Conservation (phyloP, 2,329 filamentous ascomycete genomes). For the Metarhizium rileyi region DNA sequence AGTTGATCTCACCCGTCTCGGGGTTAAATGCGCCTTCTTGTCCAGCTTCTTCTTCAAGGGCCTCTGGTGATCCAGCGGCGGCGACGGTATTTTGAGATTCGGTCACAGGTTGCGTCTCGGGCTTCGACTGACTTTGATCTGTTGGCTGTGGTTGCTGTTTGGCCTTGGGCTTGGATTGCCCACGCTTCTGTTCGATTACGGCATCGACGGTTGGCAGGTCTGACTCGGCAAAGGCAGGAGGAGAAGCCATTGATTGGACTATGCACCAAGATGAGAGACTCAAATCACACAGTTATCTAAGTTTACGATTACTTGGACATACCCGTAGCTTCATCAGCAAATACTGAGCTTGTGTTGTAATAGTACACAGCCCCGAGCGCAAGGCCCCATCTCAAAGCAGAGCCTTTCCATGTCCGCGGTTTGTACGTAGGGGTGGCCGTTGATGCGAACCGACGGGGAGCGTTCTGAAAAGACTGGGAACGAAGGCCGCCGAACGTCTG, state of each 20-base stretch:
- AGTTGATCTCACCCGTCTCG: slow-evolving; percentile 99
- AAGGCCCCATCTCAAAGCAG: slow-evolving; percentile 61
- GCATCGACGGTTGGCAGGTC: slow-evolving; percentile 57
- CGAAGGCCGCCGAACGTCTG: slow-evolving; percentile 33
- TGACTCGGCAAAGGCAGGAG: slow-evolving; percentile 44
- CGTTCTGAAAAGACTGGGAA: slow-evolving; percentile 26
- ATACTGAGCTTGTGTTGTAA: slow-evolving; percentile 83
- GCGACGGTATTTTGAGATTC: slow-evolving; percentile 15
- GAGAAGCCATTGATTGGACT: slow-evolving; percentile 27
- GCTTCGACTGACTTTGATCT: slow-evolving; percentile 12
- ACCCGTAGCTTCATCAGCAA: slow-evolving; percentile 76
- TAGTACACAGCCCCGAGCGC: slow-evolving; percentile 76
- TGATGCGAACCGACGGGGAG: slow-evolving; percentile 41
- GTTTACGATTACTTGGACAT: slow-evolving; percentile 24
- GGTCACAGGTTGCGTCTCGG: slow-evolving; percentile 16
- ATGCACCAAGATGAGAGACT: not conserved
- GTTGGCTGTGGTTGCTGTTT: slow-evolving; percentile 15
- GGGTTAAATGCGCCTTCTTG: slow-evolving; percentile 94
- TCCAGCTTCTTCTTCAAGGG: slow-evolving; percentile 68
- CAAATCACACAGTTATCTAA: not conserved
- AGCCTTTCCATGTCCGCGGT: slow-evolving; percentile 74
- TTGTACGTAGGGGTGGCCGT: slow-evolving; percentile 48
- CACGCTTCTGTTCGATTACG: slow-evolving; percentile 53
- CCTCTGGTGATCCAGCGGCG: slow-evolving; percentile 32
- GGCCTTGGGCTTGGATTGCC: slow-evolving; percentile 29